Evolutionary conservation across 768 basidiomycete species (phyloP), one percentile per base, ranked within the genome.

Genomic region (Leccinum sublutescens): DNA sequence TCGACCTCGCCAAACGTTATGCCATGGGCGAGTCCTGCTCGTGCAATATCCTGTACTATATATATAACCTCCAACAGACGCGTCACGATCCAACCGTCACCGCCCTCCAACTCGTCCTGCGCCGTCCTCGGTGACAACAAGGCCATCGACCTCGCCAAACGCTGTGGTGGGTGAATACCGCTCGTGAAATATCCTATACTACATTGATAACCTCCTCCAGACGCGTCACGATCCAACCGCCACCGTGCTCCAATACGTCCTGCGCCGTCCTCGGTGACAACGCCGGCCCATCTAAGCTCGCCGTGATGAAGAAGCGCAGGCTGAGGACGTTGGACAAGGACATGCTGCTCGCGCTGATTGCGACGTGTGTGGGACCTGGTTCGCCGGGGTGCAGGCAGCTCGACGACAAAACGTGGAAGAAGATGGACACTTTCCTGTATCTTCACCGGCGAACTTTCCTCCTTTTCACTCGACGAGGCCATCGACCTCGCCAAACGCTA

Each of bases 221-320:
- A 29, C 29, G 29, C 27, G 27, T 29, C 27, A 29, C 27, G 29
- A 29, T 29, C 8, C 29, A 29, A 29, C 96, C 95, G 0, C 98
- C 97, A 29, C 29, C 29, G 29, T 9, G 8, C 0, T 85, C 88
- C 45, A 93, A 88, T 65, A 98, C 96, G 0, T 85, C 86, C 38
- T 98, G 83, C 66, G 94, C 98, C 52, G 83, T 99, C 15, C 75
- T 98, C 0, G 97, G 97, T 0, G 82, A 85, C 34, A 86, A 90
- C 53, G 95, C 96, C 0, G 97, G 97, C 0, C 89, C 89, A 0
- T 83, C 85, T 52, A 99, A 99, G 70, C 77, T 98, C n/a, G 82
- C 82, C 3, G 85, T 87, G 14, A 94, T 98, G 71, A 82, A 90
- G 75, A 91, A 92, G 72, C 85, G 93, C 63, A 80, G 79, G 2